These are phyloP conservation scores for Plasmodium fragile DNA, from an alignment of 169 alveolate species.

Conservation along the genomic window DNA sequence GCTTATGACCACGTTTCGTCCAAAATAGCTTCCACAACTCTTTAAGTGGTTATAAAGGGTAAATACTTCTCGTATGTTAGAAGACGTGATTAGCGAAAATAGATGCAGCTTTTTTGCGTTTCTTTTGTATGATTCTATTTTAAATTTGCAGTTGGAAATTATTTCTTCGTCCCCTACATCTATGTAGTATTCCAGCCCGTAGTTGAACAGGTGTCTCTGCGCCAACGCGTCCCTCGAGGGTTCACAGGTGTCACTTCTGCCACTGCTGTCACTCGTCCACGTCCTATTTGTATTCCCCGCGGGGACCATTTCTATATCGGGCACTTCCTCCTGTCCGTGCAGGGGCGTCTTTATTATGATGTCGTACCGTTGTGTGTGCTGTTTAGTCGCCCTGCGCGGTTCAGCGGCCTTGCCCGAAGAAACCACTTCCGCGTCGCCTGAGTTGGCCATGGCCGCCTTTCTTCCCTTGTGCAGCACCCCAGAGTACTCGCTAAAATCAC, in stretches of 20 bases:
- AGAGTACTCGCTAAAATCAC: conserved; percentile 57
- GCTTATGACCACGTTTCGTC: conserved; percentile 14
- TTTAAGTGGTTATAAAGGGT: conserved; percentile 29
- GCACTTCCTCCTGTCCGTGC: neutral
- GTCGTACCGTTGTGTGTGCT: neutral
- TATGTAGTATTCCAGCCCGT: conserved; percentile 65
- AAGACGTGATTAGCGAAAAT: conserved; percentile 26
- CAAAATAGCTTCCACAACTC: conserved; percentile 3
- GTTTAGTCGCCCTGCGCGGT: neutral
- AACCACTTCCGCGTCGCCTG: neutral
- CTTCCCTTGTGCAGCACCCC: conserved; percentile 30
- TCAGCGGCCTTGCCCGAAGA: neutral
- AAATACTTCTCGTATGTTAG: conserved; percentile 56
- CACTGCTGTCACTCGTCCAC: too few relatives aligned
- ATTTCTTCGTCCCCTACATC: conserved; percentile 60
- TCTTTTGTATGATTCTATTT: conserved; percentile 16
- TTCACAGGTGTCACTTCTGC: too few relatives aligned
- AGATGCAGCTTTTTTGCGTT: conserved; percentile 22
- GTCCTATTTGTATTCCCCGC: neutral
- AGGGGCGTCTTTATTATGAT: neutral
- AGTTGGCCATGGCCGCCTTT: neutral
- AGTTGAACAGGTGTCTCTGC: conserved; percentile 22
- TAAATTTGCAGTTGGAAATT: conserved; percentile 33
- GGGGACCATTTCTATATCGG: neutral
- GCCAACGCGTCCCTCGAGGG: too few relatives aligned